These are phyloP conservation scores for Penicillium goetzii DNA, from an alignment of 495 filamentous ascomycete species.

Conservation along the genomic window DNA sequence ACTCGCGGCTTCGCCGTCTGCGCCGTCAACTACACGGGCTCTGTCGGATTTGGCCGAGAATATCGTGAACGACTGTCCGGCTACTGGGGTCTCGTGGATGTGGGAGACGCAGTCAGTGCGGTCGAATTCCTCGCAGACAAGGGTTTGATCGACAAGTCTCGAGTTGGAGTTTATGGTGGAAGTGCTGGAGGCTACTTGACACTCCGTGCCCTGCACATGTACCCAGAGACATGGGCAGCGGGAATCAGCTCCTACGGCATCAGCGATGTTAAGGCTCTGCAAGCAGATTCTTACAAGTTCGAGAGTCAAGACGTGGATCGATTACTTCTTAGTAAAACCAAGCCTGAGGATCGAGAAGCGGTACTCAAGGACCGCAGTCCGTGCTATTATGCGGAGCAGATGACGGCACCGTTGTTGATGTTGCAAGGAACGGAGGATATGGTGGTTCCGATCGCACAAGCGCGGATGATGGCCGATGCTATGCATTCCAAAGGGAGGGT, in stretches of 20 bases:
- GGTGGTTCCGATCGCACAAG: slow-evolving; percentile 53
- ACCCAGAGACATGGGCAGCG: slow-evolving; percentile 42
- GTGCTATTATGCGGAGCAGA: slow-evolving; percentile 47
- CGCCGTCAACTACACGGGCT: slow-evolving; percentile 54
- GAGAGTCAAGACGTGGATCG: slow-evolving; percentile 52
- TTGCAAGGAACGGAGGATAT: slow-evolving; percentile 52
- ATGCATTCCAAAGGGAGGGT: slow-evolving; percentile 42
- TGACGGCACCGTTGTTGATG: slow-evolving; percentile 49
- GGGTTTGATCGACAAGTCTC: slow-evolving; percentile 37
- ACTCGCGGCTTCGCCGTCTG: slow-evolving; percentile 54
- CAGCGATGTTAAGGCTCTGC: slow-evolving; percentile 45
- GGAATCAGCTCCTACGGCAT: slow-evolving; percentile 52
- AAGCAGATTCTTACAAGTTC: slow-evolving; percentile 54
- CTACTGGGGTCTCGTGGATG: slow-evolving; percentile 49
- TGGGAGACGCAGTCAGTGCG: slow-evolving; percentile 48
- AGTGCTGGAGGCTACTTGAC: slow-evolving; percentile 55
- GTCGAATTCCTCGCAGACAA: slow-evolving; percentile 42
- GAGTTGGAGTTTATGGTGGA: slow-evolving; percentile 50
- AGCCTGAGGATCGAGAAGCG: slow-evolving; percentile 38
- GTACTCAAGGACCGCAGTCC: slow-evolving; percentile 47
- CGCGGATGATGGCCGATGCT: slow-evolving; percentile 44
- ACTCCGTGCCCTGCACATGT: slow-evolving; percentile 42
- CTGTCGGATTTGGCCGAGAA: slow-evolving; percentile 50
- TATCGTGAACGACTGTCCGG: slow-evolving; percentile 50
- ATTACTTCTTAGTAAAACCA: slow-evolving; percentile 38